These are phyloP conservation scores for Globisporangium rhizosaccharum DNA, from an alignment of 352 stramenopile genomes.

Conservation along the genomic window DNA sequence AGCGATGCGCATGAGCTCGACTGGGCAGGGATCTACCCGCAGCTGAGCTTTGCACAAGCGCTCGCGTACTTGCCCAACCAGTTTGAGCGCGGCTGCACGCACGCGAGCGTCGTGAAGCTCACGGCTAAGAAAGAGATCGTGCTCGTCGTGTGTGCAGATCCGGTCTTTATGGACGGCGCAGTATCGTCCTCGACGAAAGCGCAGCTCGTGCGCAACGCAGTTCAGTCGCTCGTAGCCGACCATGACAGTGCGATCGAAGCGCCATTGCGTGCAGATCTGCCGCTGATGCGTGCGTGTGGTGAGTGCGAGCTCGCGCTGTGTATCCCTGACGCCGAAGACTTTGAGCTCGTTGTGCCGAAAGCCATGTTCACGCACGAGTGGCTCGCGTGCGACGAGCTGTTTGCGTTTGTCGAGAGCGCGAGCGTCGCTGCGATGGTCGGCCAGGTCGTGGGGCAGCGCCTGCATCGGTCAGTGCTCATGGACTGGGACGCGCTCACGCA, in stretches of 20 bases:
- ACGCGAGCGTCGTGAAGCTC: slow-evolving; percentile 13
- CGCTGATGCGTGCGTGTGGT: slow-evolving; percentile 12
- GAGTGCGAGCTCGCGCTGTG: slow-evolving; percentile 11
- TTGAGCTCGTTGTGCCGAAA: slow-evolving; percentile 15
- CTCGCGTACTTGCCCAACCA: slow-evolving; percentile 23
- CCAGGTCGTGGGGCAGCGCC: slow-evolving; percentile 3
- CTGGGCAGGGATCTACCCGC: slow-evolving; percentile 23
- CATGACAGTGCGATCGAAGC: neutral
- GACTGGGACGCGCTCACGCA: slow-evolving; percentile 3
- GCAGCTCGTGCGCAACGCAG: slow-evolving; percentile 5
- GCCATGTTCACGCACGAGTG: slow-evolving; percentile 18
- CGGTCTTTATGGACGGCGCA: slow-evolving; percentile 8
- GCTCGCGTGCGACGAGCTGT: slow-evolving; percentile 13
- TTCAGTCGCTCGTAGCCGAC: slow-evolving; percentile 1
- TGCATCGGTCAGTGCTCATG: slow-evolving; percentile 7
- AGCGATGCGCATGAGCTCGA: slow-evolving; percentile 1
- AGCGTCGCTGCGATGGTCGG: slow-evolving; percentile 8
- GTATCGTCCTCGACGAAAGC: slow-evolving; percentile 8
- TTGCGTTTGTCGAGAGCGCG: slow-evolving; percentile 15
- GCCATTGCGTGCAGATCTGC: neutral
- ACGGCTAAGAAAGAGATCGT: slow-evolving; percentile 1
- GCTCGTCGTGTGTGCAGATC: slow-evolving; percentile 5
- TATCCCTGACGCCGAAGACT: slow-evolving; percentile 14
- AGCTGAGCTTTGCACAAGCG: slow-evolving; percentile 20
- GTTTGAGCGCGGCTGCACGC: slow-evolving; percentile 15